Evolutionary conservation across 73 alveolate species (phyloP), one percentile per base, ranked within the genome.

Genomic region (Stentor coeruleus): DNA sequence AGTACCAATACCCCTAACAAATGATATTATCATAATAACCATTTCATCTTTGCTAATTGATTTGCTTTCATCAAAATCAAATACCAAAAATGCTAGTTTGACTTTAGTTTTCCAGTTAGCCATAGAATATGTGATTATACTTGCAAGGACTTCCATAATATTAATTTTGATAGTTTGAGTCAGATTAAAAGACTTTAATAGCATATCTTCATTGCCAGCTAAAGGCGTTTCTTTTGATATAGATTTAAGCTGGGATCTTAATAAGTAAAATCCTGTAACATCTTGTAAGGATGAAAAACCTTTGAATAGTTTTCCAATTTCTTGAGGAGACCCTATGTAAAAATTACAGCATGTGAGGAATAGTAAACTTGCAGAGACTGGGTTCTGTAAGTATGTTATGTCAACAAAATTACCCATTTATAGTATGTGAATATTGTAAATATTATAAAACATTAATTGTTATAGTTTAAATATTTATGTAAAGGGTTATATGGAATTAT

Each of bases 21-120:
- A 66, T 15, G 42, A 0, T 66, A 20, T 66, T 20, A 37, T 28
- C 79, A 66, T 20, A 26, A 66, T 20, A 1, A 66, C n/a, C n/a
- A 66, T 15, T 40, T 66, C 79, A 33, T 66, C 79, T 31, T 66
- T 20, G n/a, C 49, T 26, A 20, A 66, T 1, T 20, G n/a, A 66
- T 66, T 66, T 66, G 33, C 39, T 66, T 26, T 40, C 79, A 40
- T 66, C 79, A 26, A 66, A 31, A 66, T 66, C 79, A 2, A 66
- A 66, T 28, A 66, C 15, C 1, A 28, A 26, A 26, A 66, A 20
- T 66, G 79, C 1, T 28, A 66, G 39, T 26, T 33, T 20, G 40
- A 66, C n/a, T 66, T 66, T 66, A 20, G n/a, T 40, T 14, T 20
- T 26, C 37, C n/a, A 66, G 40, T 20, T 31, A 37, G 33, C 33